These are phyloP conservation scores for Orbilia blumenaviensis DNA, from an alignment of 2,329 filamentous ascomycete genomes.

Conservation along the genomic window DNA sequence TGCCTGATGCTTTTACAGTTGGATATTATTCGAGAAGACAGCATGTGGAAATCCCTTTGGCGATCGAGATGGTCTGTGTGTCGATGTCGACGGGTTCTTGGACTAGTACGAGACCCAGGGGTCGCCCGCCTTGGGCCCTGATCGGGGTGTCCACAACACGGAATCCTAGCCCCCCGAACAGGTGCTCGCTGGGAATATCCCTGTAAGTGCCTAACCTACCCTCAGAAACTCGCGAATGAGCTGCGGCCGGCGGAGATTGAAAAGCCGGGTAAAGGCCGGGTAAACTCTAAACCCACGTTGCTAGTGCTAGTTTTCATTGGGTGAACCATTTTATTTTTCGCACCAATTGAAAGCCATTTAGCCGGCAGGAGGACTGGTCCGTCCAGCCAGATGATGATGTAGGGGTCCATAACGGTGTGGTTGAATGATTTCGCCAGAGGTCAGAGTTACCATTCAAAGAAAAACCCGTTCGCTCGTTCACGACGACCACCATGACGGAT, in stretches of 20 bases:
- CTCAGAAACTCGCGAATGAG: neutral
- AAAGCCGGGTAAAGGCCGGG: slow-evolving; percentile 43
- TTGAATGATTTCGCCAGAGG: neutral
- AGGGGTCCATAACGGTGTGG: neutral
- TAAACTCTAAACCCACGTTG: slow-evolving; percentile 53
- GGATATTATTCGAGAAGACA: neutral
- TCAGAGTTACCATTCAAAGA: neutral
- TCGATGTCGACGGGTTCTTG: slow-evolving; percentile 10
- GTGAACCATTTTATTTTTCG: slow-evolving; percentile 42
- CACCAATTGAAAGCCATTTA: slow-evolving; percentile 54
- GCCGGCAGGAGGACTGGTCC: slow-evolving; percentile 41
- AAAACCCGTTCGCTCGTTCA: neutral
- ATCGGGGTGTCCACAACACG: neutral
- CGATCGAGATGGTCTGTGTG: slow-evolving; percentile 43
- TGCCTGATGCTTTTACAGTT: slow-evolving; percentile 51
- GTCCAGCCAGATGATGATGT: slow-evolving; percentile 25
- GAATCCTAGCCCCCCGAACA: slow-evolving; percentile 20
- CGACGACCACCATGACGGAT: neutral
- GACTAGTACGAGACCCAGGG: no score
- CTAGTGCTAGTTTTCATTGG: slow-evolving; percentile 40
- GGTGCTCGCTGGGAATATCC: neutral
- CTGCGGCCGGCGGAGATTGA: slow-evolving; percentile 40
- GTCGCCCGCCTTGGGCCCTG: neutral
- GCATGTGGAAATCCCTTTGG: slow-evolving; percentile 16
- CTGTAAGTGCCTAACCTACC: neutral